Base-by-base conservation (phyloP, 2,329 filamentous ascomycete species). In the Pseudogymnoascus pannorum region DNA sequence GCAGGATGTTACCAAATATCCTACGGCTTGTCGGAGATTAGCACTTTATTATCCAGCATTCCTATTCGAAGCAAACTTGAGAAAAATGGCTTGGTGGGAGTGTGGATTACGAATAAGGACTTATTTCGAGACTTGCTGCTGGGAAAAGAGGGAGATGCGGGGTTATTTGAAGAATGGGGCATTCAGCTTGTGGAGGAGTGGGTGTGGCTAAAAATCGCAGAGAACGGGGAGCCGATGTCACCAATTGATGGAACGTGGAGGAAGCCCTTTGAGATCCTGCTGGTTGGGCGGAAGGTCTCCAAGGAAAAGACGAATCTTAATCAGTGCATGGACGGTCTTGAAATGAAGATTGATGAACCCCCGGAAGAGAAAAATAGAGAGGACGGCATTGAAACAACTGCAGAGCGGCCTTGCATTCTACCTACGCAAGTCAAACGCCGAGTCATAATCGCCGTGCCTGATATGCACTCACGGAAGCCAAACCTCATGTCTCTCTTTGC, bases 81-180 rank as follows among this genome's bases (percentile, higher is more conserved):
- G 9, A 67, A 74, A 0, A 75, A 78, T 26, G 85, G 84, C 12
- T 72, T 90, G 1, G 81, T 92, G 0, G 88, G 82, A 16, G 74
- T 93, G 18, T 93, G 89, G 89, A 79, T 92, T 61, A 93, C 90
- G 58, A 93, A 93, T 73, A 89, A 86, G 65, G 74, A 80, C 2
- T 77, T 73, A 0, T 71, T 81, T 57, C 72, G 83, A 20, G 77
- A 85, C 2, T 73, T 82, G 20, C 79, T 84, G 4, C 74, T 91
- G 11, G 48, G 48, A 33, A 31, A 54, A 54, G 71, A 86, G 60
- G 77, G 74, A 0, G 72, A 75, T 1, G 66, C 66, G 1, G 86
- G 86, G 1, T 65, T 92, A 2, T 87, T 92, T 65, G 78, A 81
- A 5, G 73, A 77, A 33, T 91, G 87, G 87, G 86, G 84, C 22